Conservation (phyloP, 495 filamentous ascomycete genomes). For the Staphylotrichum longicolle region DNA sequence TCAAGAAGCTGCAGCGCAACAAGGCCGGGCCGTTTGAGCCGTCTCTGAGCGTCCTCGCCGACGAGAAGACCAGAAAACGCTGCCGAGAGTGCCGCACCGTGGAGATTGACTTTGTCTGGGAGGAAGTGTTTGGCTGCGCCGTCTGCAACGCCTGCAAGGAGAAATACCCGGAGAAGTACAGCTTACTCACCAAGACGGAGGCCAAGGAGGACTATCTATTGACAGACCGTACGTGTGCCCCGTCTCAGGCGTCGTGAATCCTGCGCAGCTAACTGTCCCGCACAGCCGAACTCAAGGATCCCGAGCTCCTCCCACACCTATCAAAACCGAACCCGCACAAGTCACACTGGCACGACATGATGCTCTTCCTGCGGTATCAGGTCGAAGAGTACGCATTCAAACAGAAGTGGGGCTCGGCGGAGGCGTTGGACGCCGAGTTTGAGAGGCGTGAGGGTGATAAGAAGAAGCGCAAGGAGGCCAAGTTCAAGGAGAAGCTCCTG, state of each 20-base stretch:
- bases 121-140: conserved; percentile 67
- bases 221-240: conserved; percentile 71
- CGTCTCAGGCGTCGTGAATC: too few species aligned
- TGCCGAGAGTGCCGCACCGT: conserved; percentile 79
- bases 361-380: conserved; percentile 90
- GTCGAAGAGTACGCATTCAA: conserved; percentile 89
- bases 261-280: conserved; percentile 17
- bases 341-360: conserved; percentile 96
- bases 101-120: conserved; percentile 95
- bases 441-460: conserved; percentile 74
- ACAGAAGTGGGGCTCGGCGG: conserved; percentile 77
- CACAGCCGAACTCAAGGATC: conserved; percentile 79
- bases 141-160: conserved; percentile 83
- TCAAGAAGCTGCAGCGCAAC: conserved; percentile 64
- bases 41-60: conserved; percentile 66
- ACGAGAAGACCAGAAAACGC: conserved; percentile 60
- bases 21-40: conserved; percentile 86
- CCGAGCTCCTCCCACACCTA: conserved; percentile 80
- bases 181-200: conserved; percentile 93
- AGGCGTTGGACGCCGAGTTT: conserved; percentile 87
- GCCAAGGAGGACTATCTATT: conserved; percentile 91
- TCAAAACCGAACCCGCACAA: conserved; percentile 93
- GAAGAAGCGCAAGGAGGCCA: conserved; percentile 84
- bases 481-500: conserved; percentile 82
- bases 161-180: conserved; percentile 85